A percentile compares a stretch with the other conserved stretches of the same genome.
Evolutionary conservation across 2,329 filamentous ascomycete genomes (phyloP).

Genomic region (Drechslerella coelobrocha): DNA sequence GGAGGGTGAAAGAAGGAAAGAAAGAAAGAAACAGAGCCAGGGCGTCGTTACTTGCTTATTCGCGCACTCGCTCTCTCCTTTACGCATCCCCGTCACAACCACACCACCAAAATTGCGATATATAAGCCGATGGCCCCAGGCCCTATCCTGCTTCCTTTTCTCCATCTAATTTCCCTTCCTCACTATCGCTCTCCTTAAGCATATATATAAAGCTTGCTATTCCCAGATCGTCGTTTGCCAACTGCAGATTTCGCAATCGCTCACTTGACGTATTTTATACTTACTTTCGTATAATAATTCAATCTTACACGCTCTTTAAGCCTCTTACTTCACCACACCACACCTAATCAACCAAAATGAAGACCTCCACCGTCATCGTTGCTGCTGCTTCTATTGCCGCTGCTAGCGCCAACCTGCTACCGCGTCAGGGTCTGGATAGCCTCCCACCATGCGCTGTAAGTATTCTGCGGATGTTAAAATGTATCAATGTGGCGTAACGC

Average conservation of each 20-base stretch:
- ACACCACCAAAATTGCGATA: conserved; percentile 1
- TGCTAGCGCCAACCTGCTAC: conserved; percentile 59
- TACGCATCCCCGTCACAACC: background rate
- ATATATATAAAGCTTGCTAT: conserved; percentile 33
- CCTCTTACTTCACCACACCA: conserved; percentile 46
- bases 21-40: no score
- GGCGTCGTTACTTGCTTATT: no score
- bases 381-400: conserved; percentile 65
- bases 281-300: conserved; percentile 27
- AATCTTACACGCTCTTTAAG: conserved; percentile 46
- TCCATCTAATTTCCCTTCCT: background rate
- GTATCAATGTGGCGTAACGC: background rate
- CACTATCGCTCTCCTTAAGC: background rate
- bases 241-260: background rate
- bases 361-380: conserved; percentile 62
- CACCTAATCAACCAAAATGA: conserved; percentile 59
- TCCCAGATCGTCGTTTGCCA: conserved; percentile 24
- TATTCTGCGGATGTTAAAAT: conserved; percentile 47
- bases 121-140: conserved; percentile 36
- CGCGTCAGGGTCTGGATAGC: conserved; percentile 56
- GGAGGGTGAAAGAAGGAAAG: conserved; percentile 15
- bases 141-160: background rate
- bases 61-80: no score
- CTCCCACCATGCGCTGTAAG: conserved; percentile 67
- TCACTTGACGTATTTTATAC: conserved; percentile 1